Percentiles rank a stretch among this genome's conserved stretches.
phyloP scores from a whole-genome alignment of 495 filamentous ascomycete species.

The Xylaria flabelliformis region DNA sequence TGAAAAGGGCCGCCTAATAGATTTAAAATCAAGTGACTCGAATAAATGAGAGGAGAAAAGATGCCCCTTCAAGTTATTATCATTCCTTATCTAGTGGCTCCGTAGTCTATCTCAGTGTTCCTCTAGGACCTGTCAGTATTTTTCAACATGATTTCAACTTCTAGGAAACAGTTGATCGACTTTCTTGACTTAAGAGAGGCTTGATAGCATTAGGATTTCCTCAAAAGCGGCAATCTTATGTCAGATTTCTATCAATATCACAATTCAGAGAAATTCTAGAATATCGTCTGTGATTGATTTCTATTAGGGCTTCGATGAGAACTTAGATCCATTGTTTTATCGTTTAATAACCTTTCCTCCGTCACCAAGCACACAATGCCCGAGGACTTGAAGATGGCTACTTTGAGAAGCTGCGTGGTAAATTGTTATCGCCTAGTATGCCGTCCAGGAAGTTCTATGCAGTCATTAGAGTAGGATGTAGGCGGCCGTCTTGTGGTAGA shows the following conservation, averaged over 20 bases:
- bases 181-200: not conserved
- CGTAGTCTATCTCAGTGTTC: not conserved
- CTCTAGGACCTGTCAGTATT: not conserved
- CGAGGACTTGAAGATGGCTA: not conserved
- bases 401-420: not conserved
- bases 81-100: not conserved
- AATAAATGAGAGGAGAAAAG: not conserved
- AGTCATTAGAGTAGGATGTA: not conserved
- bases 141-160: not conserved
- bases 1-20: not conserved
- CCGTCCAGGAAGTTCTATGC: slow-evolving; percentile 16
- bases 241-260: not conserved
- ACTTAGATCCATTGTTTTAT: not conserved
- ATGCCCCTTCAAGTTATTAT: not conserved
- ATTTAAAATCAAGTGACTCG: not conserved
- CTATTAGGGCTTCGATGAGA: not conserved
- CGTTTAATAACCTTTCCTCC: not conserved
- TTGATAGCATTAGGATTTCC: not conserved
- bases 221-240: not conserved
- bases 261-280: not conserved
- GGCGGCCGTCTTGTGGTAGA: not conserved
- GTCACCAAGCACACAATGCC: not conserved
- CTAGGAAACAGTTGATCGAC: not conserved
- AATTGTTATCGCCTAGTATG: slow-evolving; percentile 8
- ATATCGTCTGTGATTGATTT: not conserved